phyloP scores from a whole-genome alignment of 768 basidiomycete species.

The Sarcodon aspratus region DNA sequence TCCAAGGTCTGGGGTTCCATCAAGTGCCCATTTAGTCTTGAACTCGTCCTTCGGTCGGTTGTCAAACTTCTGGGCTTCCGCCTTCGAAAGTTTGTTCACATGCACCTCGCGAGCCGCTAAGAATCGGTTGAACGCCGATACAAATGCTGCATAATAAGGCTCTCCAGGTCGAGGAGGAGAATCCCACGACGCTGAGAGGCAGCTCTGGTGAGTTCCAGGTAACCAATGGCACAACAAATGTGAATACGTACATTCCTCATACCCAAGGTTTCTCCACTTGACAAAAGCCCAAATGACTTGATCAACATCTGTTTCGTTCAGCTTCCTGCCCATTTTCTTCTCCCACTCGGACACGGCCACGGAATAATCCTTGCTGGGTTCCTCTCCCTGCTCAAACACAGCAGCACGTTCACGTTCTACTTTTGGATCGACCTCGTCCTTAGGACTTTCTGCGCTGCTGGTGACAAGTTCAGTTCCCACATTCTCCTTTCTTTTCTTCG shows the following conservation, averaged over 20 bases:
- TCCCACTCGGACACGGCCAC: conserved; percentile 61
- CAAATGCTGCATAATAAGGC: conserved; percentile 49
- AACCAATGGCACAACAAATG: neutral
- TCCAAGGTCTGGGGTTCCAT: conserved; percentile 55
- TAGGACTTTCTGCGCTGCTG: conserved; percentile 15
- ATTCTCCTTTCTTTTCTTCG: conserved; percentile 17
- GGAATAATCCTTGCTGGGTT: conserved; percentile 42
- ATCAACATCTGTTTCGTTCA: conserved; percentile 40
- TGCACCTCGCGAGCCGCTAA: conserved; percentile 48
- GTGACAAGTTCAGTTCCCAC: conserved; percentile 16
- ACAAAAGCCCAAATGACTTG: conserved; percentile 73
- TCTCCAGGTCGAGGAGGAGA: conserved; percentile 62
- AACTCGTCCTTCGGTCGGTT: conserved; percentile 47
- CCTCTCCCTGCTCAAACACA: conserved; percentile 48
- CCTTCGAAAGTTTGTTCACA: conserved; percentile 37
- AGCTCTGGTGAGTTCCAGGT: no score
- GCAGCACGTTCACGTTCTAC: conserved; percentile 17
- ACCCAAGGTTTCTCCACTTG: conserved; percentile 95
- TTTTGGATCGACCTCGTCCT: conserved; percentile 19
- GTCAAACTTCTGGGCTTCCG: conserved; percentile 33
- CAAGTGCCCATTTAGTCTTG: conserved; percentile 31
- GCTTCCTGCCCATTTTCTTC: conserved; percentile 22
- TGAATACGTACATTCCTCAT: conserved; percentile 70
- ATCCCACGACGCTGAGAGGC: conserved; percentile 76
- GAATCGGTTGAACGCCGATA: conserved; percentile 55